A percentile compares a stretch with the other conserved stretches of the same genome.
Conservation (phyloP, 1,284 basidiomycete genomes). For the Neonothopanus nambi region DNA sequence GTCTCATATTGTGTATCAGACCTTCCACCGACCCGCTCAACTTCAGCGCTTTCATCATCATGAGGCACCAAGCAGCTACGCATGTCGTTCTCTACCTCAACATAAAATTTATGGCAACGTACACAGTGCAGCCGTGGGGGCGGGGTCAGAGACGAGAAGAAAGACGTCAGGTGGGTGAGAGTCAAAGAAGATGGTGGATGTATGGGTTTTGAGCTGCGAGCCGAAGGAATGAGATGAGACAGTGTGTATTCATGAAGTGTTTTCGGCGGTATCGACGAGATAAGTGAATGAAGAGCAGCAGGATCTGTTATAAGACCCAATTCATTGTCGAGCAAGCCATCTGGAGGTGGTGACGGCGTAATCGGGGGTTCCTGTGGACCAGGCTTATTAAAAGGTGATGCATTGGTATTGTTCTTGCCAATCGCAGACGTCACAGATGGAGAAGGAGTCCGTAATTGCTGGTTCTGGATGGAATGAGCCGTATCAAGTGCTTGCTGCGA, state of each 20-base stretch:
- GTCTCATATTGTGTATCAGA: slow-evolving; percentile 40
- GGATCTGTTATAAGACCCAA: slow-evolving; percentile 33
- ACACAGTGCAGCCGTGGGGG: slow-evolving; percentile 71
- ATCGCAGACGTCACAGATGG: slow-evolving; percentile 15
- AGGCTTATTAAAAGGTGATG: slow-evolving; percentile 9
- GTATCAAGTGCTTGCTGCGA: slow-evolving; percentile 1
- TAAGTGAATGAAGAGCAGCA: slow-evolving; percentile 46
- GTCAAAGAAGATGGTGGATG: slow-evolving; percentile 19
- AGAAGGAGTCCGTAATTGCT: slow-evolving; percentile 19
- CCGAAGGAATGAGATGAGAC: slow-evolving; percentile 38
- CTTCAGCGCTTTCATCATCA: slow-evolving; percentile 47
- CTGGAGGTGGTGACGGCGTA: slow-evolving; percentile 18
- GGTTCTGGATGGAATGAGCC: not conserved
- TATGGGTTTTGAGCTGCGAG: slow-evolving; percentile 23
- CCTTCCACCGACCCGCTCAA: slow-evolving; percentile 37
- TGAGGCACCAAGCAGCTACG: slow-evolving; percentile 53
- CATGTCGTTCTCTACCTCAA: slow-evolving; percentile 58
- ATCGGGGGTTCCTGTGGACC: slow-evolving; percentile 14
- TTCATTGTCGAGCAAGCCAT: slow-evolving; percentile 11
- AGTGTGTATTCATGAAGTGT: slow-evolving; percentile 64
- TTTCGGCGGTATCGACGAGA: slow-evolving; percentile 64
- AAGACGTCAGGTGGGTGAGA: slow-evolving; percentile 46
- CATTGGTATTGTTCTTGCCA: slow-evolving; percentile 17
- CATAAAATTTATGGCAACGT: slow-evolving; percentile 67
- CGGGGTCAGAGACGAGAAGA: slow-evolving; percentile 59